Evolutionary conservation across 805 yeast species (phyloP).

Genomic region (Candida jianshihensis): DNA sequence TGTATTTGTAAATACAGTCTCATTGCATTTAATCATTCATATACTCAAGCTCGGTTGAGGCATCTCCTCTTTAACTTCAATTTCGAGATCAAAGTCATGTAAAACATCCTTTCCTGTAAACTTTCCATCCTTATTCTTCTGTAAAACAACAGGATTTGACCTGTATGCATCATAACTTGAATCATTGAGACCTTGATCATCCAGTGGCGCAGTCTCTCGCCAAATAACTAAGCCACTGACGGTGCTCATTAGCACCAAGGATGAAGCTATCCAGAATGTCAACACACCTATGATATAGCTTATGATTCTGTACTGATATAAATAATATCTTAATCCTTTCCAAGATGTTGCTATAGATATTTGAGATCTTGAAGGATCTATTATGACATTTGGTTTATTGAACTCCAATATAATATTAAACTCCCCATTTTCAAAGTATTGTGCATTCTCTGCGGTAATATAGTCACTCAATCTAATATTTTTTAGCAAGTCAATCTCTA

Average conservation of each 20-base stretch:
- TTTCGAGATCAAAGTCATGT: slow-evolving; percentile 1
- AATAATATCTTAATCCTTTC: slow-evolving; percentile 19
- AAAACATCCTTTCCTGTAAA: slow-evolving; percentile 1
- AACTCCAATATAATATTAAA: slow-evolving; percentile 19
- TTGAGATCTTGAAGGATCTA: slow-evolving; percentile 14
- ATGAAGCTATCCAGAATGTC: slow-evolving; percentile 14
- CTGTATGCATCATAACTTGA: slow-evolving; percentile 1
- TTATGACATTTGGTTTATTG: slow-evolving; percentile 12
- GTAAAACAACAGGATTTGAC: not conserved
- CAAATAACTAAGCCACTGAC: slow-evolving; percentile 12
- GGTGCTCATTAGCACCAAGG: slow-evolving; percentile 9
- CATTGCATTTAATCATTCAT: not conserved
- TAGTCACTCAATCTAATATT: slow-evolving; percentile 10
- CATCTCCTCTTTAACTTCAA: slow-evolving; percentile 1
- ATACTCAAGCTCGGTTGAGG: not conserved
- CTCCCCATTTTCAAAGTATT: slow-evolving; percentile 3
- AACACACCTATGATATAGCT: slow-evolving; percentile 17
- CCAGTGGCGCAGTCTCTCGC: slow-evolving; percentile 7
- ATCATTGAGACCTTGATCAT: not conserved
- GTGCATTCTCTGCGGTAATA: slow-evolving; percentile 1
- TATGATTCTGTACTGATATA: slow-evolving; percentile 17
- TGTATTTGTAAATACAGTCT: not conserved
- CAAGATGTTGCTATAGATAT: slow-evolving; percentile 14
- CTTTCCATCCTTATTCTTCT: not conserved
- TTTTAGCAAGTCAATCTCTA: slow-evolving; percentile 8